Base-by-base conservation (phyloP, 1,284 basidiomycete species). In the Naganishia sp. region DNA sequence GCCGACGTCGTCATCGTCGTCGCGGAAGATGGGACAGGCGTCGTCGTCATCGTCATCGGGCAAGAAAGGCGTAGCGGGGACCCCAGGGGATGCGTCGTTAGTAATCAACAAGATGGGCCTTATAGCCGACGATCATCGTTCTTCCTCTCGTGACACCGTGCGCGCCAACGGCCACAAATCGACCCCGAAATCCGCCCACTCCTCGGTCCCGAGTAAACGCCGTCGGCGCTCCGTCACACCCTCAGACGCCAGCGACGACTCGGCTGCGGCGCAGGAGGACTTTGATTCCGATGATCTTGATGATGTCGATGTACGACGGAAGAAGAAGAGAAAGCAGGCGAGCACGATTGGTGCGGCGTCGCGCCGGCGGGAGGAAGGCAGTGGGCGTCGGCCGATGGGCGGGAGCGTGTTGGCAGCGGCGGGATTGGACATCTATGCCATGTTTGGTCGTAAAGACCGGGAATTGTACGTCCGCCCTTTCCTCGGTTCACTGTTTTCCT, bases 261-360 rank as follows among this genome's bases (percentile, higher is more conserved):
- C 18, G 7, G 49, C 36, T 0, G 36, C 36, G 36, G 36, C 13
- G 36, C 57, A 28, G 15, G 39, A 52, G 21, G 53, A 55, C 48
- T 49, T 64, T 43, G 67, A 65, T 39, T 65, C 67, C 21, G 63
- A 65, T 45, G 63, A 68, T 23, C 56, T 64, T 1, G 67, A 68
- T 42, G 50, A 63, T 39, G 52, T 64, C 2, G 61, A 68, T 56
- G 55, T 55, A 36, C 55, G 43, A 13, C 66, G 57, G 36, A 54
- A 45, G 11, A 59, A 43, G 66, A 52, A 61, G 49, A 56, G 42
- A 55, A 45, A 43, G 36, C 39, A 49, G 23, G 28, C 52, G 44
- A 45, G 53, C 21, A 44, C 39, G 33, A 60, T 56, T 33, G 48
- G 48, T 6, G 33, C 36, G 13, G n/a, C 28, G 21, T 45, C 48